A percentile compares a stretch with the other conserved stretches of the same genome.
Evolutionary conservation across 768 basidiomycete genomes (phyloP).

Genomic region (Calocybe gangraenosa): DNA sequence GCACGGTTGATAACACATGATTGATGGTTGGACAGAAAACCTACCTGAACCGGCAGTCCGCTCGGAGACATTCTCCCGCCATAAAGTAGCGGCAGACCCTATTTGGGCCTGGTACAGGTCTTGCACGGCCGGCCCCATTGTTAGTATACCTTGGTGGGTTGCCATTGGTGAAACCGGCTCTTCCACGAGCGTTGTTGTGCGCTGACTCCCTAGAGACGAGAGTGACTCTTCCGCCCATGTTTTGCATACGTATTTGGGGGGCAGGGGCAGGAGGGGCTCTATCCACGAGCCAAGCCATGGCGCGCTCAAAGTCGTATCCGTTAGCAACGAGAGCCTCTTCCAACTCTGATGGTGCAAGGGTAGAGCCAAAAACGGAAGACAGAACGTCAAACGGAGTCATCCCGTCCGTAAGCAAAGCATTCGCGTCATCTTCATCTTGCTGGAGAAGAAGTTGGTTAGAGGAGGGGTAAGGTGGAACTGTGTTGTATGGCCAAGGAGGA

Average conservation of each 20-base stretch:
- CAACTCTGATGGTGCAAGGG: constrained; percentile 84
- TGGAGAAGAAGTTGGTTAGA: constrained; percentile 15
- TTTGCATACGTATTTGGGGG: constrained; percentile 50
- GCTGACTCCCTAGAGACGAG: constrained; percentile 55
- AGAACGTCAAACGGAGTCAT: constrained; percentile 99
- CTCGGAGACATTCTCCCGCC: constrained; percentile 91
- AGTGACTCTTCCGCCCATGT: constrained; percentile 64
- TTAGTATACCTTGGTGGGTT: constrained; percentile 40
- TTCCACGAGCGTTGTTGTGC: constrained; percentile 38
- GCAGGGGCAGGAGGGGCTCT: constrained; percentile 44
- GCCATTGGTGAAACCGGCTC: constrained; percentile 25
- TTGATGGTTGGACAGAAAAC: constrained; percentile 14
- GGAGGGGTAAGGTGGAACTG: constrained; percentile 20
- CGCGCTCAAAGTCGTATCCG: constrained; percentile 91
- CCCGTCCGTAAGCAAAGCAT: constrained; percentile 60
- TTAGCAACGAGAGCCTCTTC: constrained; percentile 88
- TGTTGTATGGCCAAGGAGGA: constrained; percentile 18
- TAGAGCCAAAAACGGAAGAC: constrained; percentile 87
- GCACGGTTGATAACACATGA: constrained; percentile 1
- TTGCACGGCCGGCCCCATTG: constrained; percentile 37
- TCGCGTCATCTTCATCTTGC: too few species aligned
- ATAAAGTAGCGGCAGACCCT: constrained; percentile 96
- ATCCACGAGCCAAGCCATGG: constrained; percentile 94
- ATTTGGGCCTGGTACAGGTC: constrained; percentile 57
- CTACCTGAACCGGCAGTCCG: constrained; percentile 97